A percentile compares a stretch with the other conserved stretches of the same genome.
phyloP scores from a whole-genome alignment of 768 basidiomycete species.

The Trametes gibbosa region DNA sequence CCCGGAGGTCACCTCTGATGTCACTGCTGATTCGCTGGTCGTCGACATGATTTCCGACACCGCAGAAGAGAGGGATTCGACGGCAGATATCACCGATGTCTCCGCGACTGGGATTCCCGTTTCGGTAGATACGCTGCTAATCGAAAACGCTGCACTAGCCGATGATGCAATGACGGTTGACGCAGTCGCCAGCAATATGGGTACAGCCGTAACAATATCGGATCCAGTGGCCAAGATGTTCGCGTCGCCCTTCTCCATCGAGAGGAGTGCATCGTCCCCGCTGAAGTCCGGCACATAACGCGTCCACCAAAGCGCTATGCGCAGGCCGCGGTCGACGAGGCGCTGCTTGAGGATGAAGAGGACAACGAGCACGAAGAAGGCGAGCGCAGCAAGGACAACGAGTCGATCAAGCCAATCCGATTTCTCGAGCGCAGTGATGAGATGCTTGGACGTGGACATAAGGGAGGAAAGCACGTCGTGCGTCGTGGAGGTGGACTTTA shows the following conservation, averaged over 20 bases:
- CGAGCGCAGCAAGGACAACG: slow-evolving; percentile 74
- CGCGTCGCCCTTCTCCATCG: slow-evolving; percentile 35
- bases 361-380: slow-evolving; percentile 82
- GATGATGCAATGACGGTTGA: slow-evolving; percentile 2
- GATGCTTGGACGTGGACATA: slow-evolving; percentile 75
- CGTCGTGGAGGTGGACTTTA: slow-evolving; percentile 68
- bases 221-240: not conserved
- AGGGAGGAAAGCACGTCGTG: slow-evolving; percentile 74
- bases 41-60: not conserved
- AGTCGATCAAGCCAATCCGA: slow-evolving; percentile 92
- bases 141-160: not conserved
- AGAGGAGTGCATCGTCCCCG: slow-evolving; percentile 34
- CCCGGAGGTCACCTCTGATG: not conserved
- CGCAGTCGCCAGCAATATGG: slow-evolving; percentile 2
- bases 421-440: slow-evolving; percentile 85
- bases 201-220: not conserved
- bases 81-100: not conserved
- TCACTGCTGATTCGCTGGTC: not conserved
- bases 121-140: not conserved
- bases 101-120: not conserved
- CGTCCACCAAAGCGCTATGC: slow-evolving; percentile 88
- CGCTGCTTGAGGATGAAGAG: slow-evolving; percentile 88
- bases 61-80: not conserved
- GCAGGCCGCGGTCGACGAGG: slow-evolving; percentile 72
- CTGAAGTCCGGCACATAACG: slow-evolving; percentile 60